Evolutionary conservation across 805 yeast genomes (phyloP), one percentile per base, ranked within the genome.

Genomic region (Lachancea sp.): DNA sequence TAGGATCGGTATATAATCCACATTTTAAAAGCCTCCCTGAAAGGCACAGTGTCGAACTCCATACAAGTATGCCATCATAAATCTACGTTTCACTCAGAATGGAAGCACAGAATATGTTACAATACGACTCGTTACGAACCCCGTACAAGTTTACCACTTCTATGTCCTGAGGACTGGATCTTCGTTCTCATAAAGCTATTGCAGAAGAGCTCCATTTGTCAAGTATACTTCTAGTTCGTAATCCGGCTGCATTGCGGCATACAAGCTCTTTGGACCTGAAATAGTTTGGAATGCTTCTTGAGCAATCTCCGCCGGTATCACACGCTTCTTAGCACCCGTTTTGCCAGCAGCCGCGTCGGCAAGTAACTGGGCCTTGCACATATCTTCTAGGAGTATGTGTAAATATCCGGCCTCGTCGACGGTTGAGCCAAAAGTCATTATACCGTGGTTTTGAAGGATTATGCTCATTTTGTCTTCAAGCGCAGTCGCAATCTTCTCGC

Each of bases 341-440:
- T 64, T 46, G 8, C 49, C 58, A 55, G 72, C 58, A 45, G 66
- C 63, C 3, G 83, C 67, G 47, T 81, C 86, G 3, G 73, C 83
- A 43, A 74, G 57, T 53, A 82, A 59, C 60, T 82, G 89, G n/a
- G 72, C 72, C 54, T 78, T 72, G 55, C 89, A 82, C 8, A 72
- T 54, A 50, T 73, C 69, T 55, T 82, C 89, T 76, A 80, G 69
- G 38, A 78, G 57, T 1, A 78, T 69, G 61, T 74, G 82, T 42
- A 79, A 56, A 55, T 74, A 76, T 2, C 86, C 86, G 8, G 89
- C 88, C 61, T 80, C 88, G 52, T 80, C 88, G 9, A 81, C 79
- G 5, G 85, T 80, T 28, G 61, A 47, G 19, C 89, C 90, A 5
- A 77, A 81, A 2, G 88, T 81, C 50, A 82, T 58, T 24, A 81